Evolutionary conservation across 116 monocot genomes (phyloP), one percentile per base, ranked within the genome.

Genomic region (Trichopus zeylanicus): DNA sequence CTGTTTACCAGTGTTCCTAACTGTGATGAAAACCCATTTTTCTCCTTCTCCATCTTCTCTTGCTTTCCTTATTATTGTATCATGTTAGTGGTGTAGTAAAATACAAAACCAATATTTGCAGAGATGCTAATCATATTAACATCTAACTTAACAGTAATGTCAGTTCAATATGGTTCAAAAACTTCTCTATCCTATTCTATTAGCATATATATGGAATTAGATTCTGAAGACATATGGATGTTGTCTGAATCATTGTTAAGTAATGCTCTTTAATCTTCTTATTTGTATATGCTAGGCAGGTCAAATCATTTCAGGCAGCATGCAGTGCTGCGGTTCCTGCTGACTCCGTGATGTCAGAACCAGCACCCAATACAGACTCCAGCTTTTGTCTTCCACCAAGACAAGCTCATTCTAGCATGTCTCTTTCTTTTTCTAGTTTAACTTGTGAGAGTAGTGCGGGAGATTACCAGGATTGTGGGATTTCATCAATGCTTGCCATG

Each of bases 401-500:
- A 66, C 71, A 85, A 61, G 73, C 73, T 39, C 64, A 34, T 26
- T 77, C 93, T 18, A 80, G 74, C 61, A 33, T 89, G 19, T 84
- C 92, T 3, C 87, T 81, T 54, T 76, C 87, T 29, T 82, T 85
- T 71, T 88, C 85, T 37, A 72, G 85, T 60, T 63, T 89, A 67
- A 85, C 93, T 51, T 85, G 85, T 47, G 93, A 85, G 62, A 86
- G 75, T 53, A 74, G 83, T 58, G 82, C 69, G 3, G 75, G 78
- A n/a, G 78, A 94, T 28, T 76, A 81, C 53, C 88, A 85, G 59
- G 93, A 85, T 51, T 78, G 81, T 70, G 86, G 68, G 31, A 59
- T 81, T 54, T 81, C 94, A 39, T 75, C 89, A 0, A 61, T 71
- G 68, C 73, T 78, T 39, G 55, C 70, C 60, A 80, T 69, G 66